These are phyloP conservation scores for Nemania bipapillata DNA, from an alignment of 2,329 filamentous ascomycete species.

Conservation along the genomic window DNA sequence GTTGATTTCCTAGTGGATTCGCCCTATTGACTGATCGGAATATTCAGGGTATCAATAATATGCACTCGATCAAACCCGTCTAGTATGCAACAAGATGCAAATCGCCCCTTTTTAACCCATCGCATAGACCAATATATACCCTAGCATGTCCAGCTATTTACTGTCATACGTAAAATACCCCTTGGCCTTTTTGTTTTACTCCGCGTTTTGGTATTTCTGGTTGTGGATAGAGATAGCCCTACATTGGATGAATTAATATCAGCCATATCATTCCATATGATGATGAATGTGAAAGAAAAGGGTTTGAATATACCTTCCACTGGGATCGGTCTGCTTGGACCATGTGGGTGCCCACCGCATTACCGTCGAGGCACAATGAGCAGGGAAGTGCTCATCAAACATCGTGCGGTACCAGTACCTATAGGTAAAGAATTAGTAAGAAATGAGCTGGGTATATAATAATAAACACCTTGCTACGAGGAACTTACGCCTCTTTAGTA, in stretches of 20 bases:
- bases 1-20: no score
- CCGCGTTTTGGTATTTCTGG: background rate
- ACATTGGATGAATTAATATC: constrained; percentile 37
- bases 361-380: constrained; percentile 89
- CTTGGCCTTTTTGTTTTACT: background rate
- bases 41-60: no score
- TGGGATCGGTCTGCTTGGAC: constrained; percentile 95
- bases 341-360: constrained; percentile 97
- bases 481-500: constrained; percentile 88
- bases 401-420: constrained; percentile 97
- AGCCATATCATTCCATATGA: background rate
- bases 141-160: no score
- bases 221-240: constrained; percentile 69
- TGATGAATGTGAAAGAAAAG: background rate
- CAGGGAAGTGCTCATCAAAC: constrained; percentile 99
- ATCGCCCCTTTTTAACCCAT: no score
- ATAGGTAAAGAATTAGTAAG: constrained; percentile 8
- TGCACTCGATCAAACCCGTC: no score
- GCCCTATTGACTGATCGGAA: no score
- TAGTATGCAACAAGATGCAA: no score
- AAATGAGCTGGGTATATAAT: background rate
- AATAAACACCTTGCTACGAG: background rate
- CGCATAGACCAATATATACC: no score
- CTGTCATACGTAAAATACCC: no score
- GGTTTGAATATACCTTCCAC: constrained; percentile 75